Evolutionary conservation across 768 basidiomycete species (phyloP), one percentile per base, ranked within the genome.

Genomic region (Termitomyces sp.): DNA sequence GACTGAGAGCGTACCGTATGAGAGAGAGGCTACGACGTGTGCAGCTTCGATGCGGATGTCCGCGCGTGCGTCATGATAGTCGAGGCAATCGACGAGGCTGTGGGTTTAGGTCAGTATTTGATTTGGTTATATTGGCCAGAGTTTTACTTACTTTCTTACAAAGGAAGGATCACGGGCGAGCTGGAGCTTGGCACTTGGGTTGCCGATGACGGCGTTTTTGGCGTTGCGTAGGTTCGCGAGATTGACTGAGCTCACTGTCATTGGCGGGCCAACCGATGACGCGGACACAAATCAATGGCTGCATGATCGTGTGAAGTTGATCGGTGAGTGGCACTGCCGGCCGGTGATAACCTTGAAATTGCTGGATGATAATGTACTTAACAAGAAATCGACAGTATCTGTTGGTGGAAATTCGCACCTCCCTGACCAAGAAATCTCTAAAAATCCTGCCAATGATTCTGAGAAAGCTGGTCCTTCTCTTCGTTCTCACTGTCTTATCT

Each of bases 141-240:
- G 74, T 58, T 75, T 72, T 16, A 90, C 73, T 64, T 62, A 88
- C 85, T 72, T 76, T 61, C 76, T 73, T 17, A 92, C 72, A 64
- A 86, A 84, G 3, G 65, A 68, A 12, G 77, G 72, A 61, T 92
- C 86, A 42, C 75, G 70, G 0, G 84, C 82, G 1, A 89, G 71
- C 14, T 77, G 68, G 2, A 76, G 65, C 67, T 92, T 92, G 1
- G 87, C 87, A 0, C 83, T 80, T 0, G 88, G 89, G 59, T 91
- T 92, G 1, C 90, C 90, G 38, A 92, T 91, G 48, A 91, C 86
- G 1, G 77, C 68, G 68, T 92, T 92, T 71, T 91, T 91, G 58
- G 83, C 78, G 58, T 77, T 74, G 71, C 89, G 91, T 61, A 90
- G 81, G 50, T 69, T 70, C 17, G 75, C 59, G 27, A 74, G 62